Base-by-base conservation (phyloP, 768 basidiomycete species). In the Phaeolepiota aurea region DNA sequence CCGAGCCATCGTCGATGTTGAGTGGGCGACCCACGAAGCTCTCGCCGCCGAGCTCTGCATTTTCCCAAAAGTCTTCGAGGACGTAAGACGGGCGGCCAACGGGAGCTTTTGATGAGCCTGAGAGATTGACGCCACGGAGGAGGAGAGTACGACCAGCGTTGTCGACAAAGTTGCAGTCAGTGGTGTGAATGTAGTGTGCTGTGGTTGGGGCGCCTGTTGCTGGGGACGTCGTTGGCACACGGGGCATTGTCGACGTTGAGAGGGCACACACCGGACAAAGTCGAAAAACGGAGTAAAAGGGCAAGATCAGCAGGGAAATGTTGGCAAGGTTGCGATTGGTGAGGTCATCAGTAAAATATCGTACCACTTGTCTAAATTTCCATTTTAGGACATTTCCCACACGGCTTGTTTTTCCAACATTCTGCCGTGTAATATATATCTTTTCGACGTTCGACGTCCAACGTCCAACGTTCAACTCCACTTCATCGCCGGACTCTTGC, bases 41-140 rank as follows among this genome's bases (percentile, higher is more conserved):
- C 42, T 76, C 69, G 10, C 77, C 76, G 32, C 85, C 82, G 0
- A 52, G 58, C 53, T 91, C 82, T 2, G 82, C 89, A 12, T 64
- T 63, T 37, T 86, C 82, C 89, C 90, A 96, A 58, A 96, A 89
- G 13, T 71, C 79, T 1, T 87, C 76, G 1, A 80, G 67, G 20
- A 76, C 50, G 44, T 86, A 72, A 0, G 82, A 83, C 0, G 80
- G 87, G 42, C 77, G 71, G 35, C 70, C 76, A 0, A 78, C 55
- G 0, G 94, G 93, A 0, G 85, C 80, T 55, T 99, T 99, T 35
- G 83, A 77, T 1, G 89, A 80, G 5, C 89, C 89, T 10, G 88
- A 84, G 34, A 98, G 76, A 58, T 99, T 99, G 32, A 97, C 87
- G n/a, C 96, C 96, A 40, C 94, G 79, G 0, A 99, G 69, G 12